A percentile compares a stretch with the other conserved stretches of the same genome.
Conservation (phyloP, 176 grass and related monocot species). For the Alopecurus myosuroides region DNA sequence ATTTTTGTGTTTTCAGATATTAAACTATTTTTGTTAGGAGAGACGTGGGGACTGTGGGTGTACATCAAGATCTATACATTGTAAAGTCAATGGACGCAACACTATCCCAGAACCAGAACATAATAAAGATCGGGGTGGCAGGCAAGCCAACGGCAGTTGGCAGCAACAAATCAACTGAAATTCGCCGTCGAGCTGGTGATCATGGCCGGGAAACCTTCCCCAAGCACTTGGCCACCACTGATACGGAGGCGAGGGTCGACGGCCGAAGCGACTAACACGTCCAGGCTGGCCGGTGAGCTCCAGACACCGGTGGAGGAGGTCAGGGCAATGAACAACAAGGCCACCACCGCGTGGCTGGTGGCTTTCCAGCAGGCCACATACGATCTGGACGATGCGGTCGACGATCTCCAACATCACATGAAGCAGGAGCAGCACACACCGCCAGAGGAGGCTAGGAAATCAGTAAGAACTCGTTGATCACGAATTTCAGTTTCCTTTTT, state of each 20-base stretch:
- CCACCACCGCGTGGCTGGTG: background rate
- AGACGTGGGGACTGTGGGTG: background rate
- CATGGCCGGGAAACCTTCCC: background rate
- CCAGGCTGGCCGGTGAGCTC: background rate
- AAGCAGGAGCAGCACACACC: background rate
- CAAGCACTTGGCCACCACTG: background rate
- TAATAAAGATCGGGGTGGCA: background rate
- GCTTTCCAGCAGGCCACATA: background rate
- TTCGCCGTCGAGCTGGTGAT: background rate
- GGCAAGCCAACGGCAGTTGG: background rate
- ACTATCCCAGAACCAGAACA: background rate
- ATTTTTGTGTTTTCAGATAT: background rate
- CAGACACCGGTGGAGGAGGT: background rate
- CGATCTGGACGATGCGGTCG: background rate
- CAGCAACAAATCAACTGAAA: background rate
- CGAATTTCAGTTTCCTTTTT: background rate
- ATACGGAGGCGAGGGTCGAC: background rate
- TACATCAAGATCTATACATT: background rate
- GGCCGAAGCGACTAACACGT: background rate
- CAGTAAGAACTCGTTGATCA: background rate
- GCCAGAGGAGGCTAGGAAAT: background rate
- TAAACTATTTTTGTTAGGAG: background rate
- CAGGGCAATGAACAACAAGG: background rate
- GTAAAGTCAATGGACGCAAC: background rate
- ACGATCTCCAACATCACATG: background rate